A percentile compares a stretch with the other conserved stretches of the same genome.
Conservation (phyloP, 2,329 filamentous ascomycete species). For the Dothistroma septosporum region DNA sequence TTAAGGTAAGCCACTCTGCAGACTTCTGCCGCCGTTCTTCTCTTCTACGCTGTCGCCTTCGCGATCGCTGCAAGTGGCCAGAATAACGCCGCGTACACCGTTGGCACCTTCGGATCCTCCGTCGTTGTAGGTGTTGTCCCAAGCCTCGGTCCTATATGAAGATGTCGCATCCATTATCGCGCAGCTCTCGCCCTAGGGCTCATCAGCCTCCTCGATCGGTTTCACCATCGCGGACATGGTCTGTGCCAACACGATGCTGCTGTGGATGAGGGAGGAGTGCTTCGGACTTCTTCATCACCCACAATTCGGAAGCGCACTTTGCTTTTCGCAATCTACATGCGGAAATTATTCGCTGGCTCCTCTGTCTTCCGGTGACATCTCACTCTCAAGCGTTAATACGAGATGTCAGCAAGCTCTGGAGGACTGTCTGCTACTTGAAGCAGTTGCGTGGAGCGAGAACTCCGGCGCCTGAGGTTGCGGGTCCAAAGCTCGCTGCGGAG, state of each 20-base stretch:
- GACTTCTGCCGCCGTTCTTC: conserved; percentile 31
- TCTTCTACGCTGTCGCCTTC: conserved; percentile 27
- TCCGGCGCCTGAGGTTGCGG: too few species aligned
- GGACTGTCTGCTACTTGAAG: too few species aligned
- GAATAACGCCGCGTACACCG: conserved; percentile 25
- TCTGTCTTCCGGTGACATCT: too few species aligned
- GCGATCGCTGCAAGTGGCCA: conserved; percentile 5
- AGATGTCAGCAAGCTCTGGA: too few species aligned
- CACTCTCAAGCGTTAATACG: too few species aligned
- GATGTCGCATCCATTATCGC: conserved; percentile 41
- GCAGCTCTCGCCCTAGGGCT: conserved; percentile 40
- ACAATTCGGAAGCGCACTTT: too few species aligned
- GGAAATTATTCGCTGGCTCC: too few species aligned
- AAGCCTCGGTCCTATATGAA: conserved; percentile 44
- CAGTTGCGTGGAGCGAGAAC: too few species aligned
- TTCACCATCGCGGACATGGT: conserved; percentile 34
- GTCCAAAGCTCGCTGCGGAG: too few species aligned
- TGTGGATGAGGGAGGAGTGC: conserved; percentile 7
- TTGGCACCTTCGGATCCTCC: conserved; percentile 35
- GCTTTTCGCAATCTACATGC: too few species aligned
- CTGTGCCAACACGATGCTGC: conserved; percentile 8
- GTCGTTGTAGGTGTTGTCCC: conserved; percentile 39
- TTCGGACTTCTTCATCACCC: too few species aligned
- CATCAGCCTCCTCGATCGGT: conserved; percentile 39
- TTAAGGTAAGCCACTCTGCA: background rate